Evolutionary conservation across 2,329 filamentous ascomycete genomes (phyloP).

Genomic region (Passalora sequoiae): DNA sequence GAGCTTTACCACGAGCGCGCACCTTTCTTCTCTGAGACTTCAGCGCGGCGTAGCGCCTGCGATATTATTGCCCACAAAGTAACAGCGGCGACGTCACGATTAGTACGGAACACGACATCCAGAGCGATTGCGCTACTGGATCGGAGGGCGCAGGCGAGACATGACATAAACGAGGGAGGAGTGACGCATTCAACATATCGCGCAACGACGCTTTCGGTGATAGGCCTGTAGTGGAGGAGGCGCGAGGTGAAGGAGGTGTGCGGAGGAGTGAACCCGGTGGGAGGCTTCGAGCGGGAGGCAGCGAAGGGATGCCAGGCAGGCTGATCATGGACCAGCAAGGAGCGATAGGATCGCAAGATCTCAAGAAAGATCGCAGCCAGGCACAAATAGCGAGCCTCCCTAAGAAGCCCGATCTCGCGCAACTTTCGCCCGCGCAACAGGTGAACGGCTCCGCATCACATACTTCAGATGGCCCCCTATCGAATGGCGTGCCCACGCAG

Average conservation of each 20-base stretch:
- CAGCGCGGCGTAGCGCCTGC: no score
- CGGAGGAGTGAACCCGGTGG: conserved; percentile 15
- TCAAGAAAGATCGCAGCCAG: conserved; percentile 31
- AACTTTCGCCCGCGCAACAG: conserved; percentile 11
- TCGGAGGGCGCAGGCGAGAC: conserved; percentile 8
- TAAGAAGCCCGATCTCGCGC: conserved; percentile 18
- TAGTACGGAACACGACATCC: no score
- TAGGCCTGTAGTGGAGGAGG: conserved; percentile 17
- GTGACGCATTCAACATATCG: conserved; percentile 25
- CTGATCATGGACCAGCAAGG: conserved; percentile 46
- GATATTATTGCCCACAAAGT: no score
- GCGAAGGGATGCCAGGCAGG: conserved; percentile 43
- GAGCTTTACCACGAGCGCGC: no score
- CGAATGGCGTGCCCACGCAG: conserved; percentile 15
- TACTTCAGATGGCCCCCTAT: conserved; percentile 12
- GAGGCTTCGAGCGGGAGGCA: conserved; percentile 12
- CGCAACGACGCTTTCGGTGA: conserved; percentile 16
- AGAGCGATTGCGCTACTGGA: conserved; percentile 1
- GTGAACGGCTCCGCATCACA: conserved; percentile 6
- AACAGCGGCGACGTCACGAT: no score
- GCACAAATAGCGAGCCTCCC: conserved; percentile 21
- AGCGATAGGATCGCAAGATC: conserved; percentile 34
- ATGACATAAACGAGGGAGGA: conserved; percentile 19
- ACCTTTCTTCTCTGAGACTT: no score
- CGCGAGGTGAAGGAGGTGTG: conserved; percentile 18